phyloP scores from a whole-genome alignment of 2,329 filamentous ascomycete species.

The Coleophoma crateriformis region DNA sequence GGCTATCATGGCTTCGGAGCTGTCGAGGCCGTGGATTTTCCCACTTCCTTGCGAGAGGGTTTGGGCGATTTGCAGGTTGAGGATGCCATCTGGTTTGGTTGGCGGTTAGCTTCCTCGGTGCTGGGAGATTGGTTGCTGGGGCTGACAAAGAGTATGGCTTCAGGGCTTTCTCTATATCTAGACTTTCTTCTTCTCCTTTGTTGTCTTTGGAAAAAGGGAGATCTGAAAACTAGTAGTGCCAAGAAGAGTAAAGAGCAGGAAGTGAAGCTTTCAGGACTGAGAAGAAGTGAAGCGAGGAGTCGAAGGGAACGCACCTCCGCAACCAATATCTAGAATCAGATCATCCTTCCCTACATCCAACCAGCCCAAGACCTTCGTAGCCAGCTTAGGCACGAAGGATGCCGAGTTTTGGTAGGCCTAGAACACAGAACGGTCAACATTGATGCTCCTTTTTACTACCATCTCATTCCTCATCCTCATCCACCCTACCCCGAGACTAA shows the following conservation, averaged over 20 bases:
- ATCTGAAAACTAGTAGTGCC: too few species aligned
- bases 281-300: neutral
- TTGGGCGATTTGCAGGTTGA: constrained; percentile 48
- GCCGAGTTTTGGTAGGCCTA: constrained; percentile 53
- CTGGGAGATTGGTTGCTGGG: neutral
- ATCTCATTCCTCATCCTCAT: too few species aligned
- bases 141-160: neutral
- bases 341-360: constrained; percentile 54
- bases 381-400: constrained; percentile 58
- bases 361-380: constrained; percentile 51
- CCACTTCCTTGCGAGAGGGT: constrained; percentile 39
- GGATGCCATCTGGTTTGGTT: constrained; percentile 44
- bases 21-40: constrained; percentile 51
- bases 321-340: constrained; percentile 56
- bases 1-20: constrained; percentile 52
- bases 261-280: too few species aligned
- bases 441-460: neutral
- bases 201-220: too few species aligned
- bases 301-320: constrained; percentile 42
- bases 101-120: constrained; percentile 4
- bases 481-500: too few species aligned
- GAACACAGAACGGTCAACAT: neutral
- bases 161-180: neutral
- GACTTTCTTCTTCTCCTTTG: too few species aligned
- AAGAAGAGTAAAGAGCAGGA: too few species aligned